Evolutionary conservation across 2,329 filamentous ascomycete species (phyloP).

Genomic region (Verticillium albo-atrum): DNA sequence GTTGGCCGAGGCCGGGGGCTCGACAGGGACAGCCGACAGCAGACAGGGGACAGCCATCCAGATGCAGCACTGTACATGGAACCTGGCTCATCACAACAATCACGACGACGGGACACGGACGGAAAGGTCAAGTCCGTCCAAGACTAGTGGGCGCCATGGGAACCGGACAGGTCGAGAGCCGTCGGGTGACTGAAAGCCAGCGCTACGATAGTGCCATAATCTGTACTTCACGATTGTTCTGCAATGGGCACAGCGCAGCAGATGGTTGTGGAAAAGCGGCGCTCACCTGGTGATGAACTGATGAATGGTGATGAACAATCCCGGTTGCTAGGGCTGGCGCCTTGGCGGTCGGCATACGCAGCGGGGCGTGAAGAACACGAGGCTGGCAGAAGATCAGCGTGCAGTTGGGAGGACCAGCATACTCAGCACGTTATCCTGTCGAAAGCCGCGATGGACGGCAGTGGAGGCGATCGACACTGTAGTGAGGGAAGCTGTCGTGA

Average conservation of each 20-base stretch:
- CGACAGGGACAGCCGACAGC: too few relatives aligned
- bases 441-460: too few relatives aligned
- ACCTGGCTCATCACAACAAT: neutral
- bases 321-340: neutral
- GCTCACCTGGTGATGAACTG: neutral
- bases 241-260: too few relatives aligned
- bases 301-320: neutral
- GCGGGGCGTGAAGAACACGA: neutral
- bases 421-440: neutral
- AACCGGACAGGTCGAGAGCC: neutral
- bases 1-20: neutral
- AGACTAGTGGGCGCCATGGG: neutral
- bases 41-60: neutral
- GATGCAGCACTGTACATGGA: neutral
- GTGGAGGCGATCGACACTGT: too few relatives aligned
- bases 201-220: too few relatives aligned
- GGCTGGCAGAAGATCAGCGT: neutral
- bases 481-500: too few relatives aligned
- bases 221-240: too few relatives aligned
- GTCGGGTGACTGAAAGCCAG: too few relatives aligned
- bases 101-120: neutral
- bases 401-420: neutral
- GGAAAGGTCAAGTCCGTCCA: neutral
- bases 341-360: neutral
- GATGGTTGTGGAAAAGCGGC: neutral